Evolutionary conservation across 78 protist species (phyloP).

Genomic region (Bodo saltans): DNA sequence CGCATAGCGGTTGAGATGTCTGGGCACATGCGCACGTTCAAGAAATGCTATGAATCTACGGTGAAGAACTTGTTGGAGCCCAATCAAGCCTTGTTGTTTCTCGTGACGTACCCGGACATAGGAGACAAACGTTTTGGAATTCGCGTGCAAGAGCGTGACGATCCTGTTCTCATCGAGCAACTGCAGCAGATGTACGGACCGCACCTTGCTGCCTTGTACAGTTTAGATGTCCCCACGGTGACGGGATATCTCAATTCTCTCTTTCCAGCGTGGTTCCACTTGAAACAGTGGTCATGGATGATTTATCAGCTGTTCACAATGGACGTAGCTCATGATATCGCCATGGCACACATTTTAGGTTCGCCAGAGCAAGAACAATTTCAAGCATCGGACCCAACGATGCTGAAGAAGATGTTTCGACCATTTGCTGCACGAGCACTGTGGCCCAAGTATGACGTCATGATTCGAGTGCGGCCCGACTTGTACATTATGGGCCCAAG

Average conservation of each 20-base stretch:
- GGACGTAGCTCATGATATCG: background rate
- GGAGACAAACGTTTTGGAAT: background rate
- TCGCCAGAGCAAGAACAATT: background rate
- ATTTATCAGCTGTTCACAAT: background rate
- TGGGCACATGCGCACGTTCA: background rate
- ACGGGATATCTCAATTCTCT: background rate
- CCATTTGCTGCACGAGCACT: background rate
- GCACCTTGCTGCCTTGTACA: background rate
- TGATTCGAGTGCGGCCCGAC: background rate
- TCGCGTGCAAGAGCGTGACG: background rate
- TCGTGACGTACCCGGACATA: background rate
- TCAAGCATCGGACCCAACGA: background rate
- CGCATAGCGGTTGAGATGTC: background rate
- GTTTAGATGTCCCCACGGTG: background rate
- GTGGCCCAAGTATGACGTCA: background rate
- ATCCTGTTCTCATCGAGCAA: background rate
- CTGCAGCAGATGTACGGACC: background rate
- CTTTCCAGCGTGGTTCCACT: background rate
- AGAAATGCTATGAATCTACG: background rate
- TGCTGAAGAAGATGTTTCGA: background rate
- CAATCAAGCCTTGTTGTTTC: background rate
- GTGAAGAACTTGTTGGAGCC: background rate
- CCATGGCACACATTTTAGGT: background rate
- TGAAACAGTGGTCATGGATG: background rate
- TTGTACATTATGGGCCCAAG: background rate